Percentiles rank a stretch among this genome's conserved stretches.
These are phyloP conservation scores for Tuber magnatum DNA, from an alignment of 495 filamentous ascomycete species.

Conservation along the genomic window DNA sequence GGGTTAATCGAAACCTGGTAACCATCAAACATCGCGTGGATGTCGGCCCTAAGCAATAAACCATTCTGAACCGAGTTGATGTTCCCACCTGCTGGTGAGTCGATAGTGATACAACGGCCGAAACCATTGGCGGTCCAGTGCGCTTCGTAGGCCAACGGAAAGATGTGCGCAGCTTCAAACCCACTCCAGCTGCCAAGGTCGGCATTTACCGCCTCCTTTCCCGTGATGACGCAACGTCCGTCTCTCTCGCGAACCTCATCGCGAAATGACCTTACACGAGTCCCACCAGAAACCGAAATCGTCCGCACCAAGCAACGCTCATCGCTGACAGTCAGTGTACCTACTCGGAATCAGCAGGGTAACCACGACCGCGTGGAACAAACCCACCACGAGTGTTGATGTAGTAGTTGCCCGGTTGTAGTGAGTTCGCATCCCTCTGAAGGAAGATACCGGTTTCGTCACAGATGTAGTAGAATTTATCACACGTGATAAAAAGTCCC, in stretches of 20 bases:
- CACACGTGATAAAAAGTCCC: no score
- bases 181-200: constrained; percentile 25
- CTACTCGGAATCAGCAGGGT: constrained; percentile 23
- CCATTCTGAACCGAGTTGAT: constrained; percentile 45
- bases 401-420: no score
- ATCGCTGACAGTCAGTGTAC: constrained; percentile 35
- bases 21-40: constrained; percentile 41
- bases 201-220: constrained; percentile 24
- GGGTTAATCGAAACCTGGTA: constrained; percentile 35
- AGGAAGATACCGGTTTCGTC: no score
- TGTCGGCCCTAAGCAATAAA: constrained; percentile 36
- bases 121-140: no score
- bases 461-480: no score
- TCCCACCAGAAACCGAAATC: constrained; percentile 31
- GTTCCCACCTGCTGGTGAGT: no score
- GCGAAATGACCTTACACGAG: constrained; percentile 36
- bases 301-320: constrained; percentile 37
- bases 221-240: constrained; percentile 41
- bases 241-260: constrained; percentile 38
- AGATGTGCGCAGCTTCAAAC: no score
- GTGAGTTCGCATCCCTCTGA: no score
- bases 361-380: neutral
- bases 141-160: no score
- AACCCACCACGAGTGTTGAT: no score
- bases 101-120: no score